Conservation (phyloP, 768 basidiomycete genomes). For the Mycena haematopus region DNA sequence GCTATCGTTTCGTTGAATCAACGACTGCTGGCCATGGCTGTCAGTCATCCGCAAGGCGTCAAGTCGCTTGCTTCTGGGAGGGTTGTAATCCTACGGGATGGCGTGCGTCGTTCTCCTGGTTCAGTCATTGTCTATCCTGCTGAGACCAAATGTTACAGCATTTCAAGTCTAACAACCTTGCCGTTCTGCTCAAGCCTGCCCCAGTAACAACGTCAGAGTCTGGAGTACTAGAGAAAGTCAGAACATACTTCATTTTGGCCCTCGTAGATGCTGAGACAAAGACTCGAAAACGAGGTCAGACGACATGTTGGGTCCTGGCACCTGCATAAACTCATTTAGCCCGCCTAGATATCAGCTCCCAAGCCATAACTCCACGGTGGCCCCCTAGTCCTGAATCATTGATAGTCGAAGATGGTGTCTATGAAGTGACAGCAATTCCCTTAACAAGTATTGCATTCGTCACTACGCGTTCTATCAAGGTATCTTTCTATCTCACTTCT, state of each 20-base stretch:
- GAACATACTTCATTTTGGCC: slow-evolving; percentile 72
- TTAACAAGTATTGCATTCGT: slow-evolving; percentile 79
- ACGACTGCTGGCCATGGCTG: slow-evolving; percentile 64
- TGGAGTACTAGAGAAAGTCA: slow-evolving; percentile 54
- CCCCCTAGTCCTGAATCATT: slow-evolving; percentile 62
- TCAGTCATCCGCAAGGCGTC: slow-evolving; percentile 63
- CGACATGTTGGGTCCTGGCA: neutral
- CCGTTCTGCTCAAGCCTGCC: slow-evolving; percentile 72
- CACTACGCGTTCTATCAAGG: slow-evolving; percentile 76
- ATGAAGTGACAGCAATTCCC: slow-evolving; percentile 71
- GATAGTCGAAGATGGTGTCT: slow-evolving; percentile 57
- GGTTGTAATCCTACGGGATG: slow-evolving; percentile 82
- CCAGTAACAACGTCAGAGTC: slow-evolving; percentile 51
- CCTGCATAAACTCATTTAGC: neutral
- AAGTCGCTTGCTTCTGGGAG: slow-evolving; percentile 78
- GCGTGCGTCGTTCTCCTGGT: slow-evolving; percentile 53
- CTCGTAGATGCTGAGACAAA: slow-evolving; percentile 72
- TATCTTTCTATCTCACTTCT: slow-evolving; percentile 34
- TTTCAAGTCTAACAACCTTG: slow-evolving; percentile 72
- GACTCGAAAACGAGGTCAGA: slow-evolving; percentile 56
- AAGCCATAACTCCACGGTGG: slow-evolving; percentile 78
- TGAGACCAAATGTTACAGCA: slow-evolving; percentile 57
- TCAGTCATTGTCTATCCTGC: neutral
- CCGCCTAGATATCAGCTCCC: slow-evolving; percentile 59
- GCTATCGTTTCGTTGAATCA: slow-evolving; percentile 70